Base-by-base conservation (phyloP, 1,139 yeast genomes). In the Nematodospora anomalae region DNA sequence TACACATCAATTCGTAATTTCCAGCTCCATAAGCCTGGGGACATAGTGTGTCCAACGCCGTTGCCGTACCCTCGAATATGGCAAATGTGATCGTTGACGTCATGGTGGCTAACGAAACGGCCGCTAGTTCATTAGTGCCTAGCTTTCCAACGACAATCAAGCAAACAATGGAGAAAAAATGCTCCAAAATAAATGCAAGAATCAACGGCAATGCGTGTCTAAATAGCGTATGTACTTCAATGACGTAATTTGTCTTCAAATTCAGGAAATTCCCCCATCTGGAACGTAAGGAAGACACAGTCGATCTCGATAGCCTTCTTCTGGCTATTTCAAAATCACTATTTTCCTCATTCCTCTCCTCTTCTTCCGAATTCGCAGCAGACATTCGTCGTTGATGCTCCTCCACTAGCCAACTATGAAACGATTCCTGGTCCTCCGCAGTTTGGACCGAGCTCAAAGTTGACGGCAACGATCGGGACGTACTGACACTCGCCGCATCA, bases 71-170 rank as follows among this genome's bases (percentile, higher is more conserved):
- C 60, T 86, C 95, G 56, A 87, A 84, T 2, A 88, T 65, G 1
- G 95, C 95, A 49, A 85, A 76, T 0, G 92, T 80, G 35, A 89
- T 86, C 26, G 92, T 85, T 1, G 92, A 80, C 1, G 95, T 82
- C 95, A 89, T 88, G 3, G 90, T 78, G 0, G 90, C 96, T 45
- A 89, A 67, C 0, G 95, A 85, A 2, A 87, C 95, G 0, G 90
- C 89, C 0, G 89, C 89, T 40, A 83, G 61, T 57, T 83, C 88
- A 39, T 68, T 74, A 38, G 78, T 81, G 18, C 92, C 92, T 36
- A 83, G 56, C 52, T 80, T 87, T 0, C 88, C 88, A 21, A 83
- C 92, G 16, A 83, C 83, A 16, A 84, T 60, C 30, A 85, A 75
- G 47, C 84, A 78, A 8, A 83, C 84, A 36, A 84, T 70, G 6